phyloP scores from a whole-genome alignment of 371 early-diverging fungal genomes.

The Chytridiales sp. region DNA sequence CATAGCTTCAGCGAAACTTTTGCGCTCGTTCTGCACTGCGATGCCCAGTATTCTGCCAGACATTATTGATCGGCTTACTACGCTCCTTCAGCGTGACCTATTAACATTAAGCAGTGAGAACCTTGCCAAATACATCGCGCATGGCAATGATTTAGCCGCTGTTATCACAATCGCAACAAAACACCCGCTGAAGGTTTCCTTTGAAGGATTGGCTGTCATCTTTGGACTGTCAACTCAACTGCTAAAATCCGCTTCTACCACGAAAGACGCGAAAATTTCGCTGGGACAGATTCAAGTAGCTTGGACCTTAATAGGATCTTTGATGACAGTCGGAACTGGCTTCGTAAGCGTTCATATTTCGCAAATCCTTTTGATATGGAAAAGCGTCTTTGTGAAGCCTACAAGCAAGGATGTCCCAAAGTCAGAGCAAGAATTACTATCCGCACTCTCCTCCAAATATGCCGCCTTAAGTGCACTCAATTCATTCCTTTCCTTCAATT shows the following conservation, averaged over 20 bases:
- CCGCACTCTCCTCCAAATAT: slow-evolving; percentile 65
- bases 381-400: slow-evolving; percentile 53
- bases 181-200: slow-evolving; percentile 70
- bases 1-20: slow-evolving; percentile 69
- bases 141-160: slow-evolving; percentile 67
- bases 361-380: slow-evolving; percentile 68
- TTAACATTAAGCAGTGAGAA: slow-evolving; percentile 50
- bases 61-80: slow-evolving; percentile 60
- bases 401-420: slow-evolving; percentile 41
- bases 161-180: slow-evolving; percentile 70
- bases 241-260: slow-evolving; percentile 51
- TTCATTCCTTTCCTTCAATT: slow-evolving; percentile 70
- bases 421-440: slow-evolving; percentile 68
- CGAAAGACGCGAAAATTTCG: slow-evolving; percentile 60
- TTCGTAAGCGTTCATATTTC: slow-evolving; percentile 79
- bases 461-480: slow-evolving; percentile 71
- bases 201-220: slow-evolving; percentile 70
- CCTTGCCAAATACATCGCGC: slow-evolving; percentile 59
- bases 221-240: slow-evolving; percentile 76
- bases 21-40: slow-evolving; percentile 58
- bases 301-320: slow-evolving; percentile 74
- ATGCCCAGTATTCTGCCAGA: slow-evolving; percentile 64
- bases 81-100: slow-evolving; percentile 61
- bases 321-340: slow-evolving; percentile 80
- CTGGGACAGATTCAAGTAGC: slow-evolving; percentile 70